Evolutionary conservation across 1,284 basidiomycete species (phyloP).

Genomic region (Leccinum fallax): DNA sequence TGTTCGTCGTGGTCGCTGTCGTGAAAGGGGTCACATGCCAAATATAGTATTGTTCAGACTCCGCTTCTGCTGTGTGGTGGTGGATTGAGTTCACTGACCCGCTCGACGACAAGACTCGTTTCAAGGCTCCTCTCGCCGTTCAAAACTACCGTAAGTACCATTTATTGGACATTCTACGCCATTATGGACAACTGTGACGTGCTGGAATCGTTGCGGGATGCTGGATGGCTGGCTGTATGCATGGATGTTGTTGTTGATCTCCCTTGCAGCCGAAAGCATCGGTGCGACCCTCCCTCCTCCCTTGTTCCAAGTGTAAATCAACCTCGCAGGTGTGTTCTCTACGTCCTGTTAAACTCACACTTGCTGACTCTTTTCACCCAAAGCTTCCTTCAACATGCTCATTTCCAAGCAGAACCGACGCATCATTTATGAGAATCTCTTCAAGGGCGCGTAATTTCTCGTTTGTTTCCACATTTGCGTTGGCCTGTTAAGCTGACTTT

Average conservation of each 20-base stretch:
- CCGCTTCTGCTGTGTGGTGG: constrained; percentile 15
- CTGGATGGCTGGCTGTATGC: too few relatives aligned
- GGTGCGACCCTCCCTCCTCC: constrained; percentile 16
- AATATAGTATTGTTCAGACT: constrained; percentile 20
- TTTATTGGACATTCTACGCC: too few relatives aligned
- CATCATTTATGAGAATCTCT: constrained; percentile 95
- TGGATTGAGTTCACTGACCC: constrained; percentile 24
- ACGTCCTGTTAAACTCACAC: background rate
- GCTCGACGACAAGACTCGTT: constrained; percentile 18
- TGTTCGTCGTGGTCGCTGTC: too few relatives aligned
- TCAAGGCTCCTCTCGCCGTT: constrained; percentile 2
- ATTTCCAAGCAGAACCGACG: constrained; percentile 85
- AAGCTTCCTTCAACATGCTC: constrained; percentile 71
- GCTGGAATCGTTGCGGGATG: background rate
- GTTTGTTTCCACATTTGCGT: background rate
- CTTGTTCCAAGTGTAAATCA: background rate
- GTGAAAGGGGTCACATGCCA: constrained; percentile 13
- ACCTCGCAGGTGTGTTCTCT: background rate
- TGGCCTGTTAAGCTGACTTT: background rate
- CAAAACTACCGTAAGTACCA: too few relatives aligned
- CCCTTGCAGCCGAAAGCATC: constrained; percentile 12
- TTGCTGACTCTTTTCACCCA: too few relatives aligned
- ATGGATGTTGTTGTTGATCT: too few relatives aligned
- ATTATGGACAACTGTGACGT: too few relatives aligned
- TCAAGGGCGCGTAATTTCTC: constrained; percentile 74